Conservation (phyloP, 73 alveolate species). For the Paramecium tetraurelia region DNA sequence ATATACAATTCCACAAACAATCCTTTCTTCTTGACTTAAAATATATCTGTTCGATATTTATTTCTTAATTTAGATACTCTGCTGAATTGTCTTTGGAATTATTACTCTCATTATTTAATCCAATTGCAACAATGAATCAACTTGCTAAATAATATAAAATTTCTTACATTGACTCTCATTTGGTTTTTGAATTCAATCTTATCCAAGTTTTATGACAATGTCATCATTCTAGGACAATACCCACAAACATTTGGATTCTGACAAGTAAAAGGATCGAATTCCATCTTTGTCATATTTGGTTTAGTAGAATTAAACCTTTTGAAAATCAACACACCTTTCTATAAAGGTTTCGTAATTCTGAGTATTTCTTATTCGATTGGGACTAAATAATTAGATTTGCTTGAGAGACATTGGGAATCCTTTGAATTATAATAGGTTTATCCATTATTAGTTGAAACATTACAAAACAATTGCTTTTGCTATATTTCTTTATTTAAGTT, state of each 20-base stretch:
- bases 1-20: not conserved
- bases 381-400: not conserved
- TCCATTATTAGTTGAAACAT: not conserved
- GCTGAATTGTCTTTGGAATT: not conserved
- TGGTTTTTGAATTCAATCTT: conserved; percentile 10
- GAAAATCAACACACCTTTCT: not conserved
- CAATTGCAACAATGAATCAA: not conserved
- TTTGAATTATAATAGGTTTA: not conserved
- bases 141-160: not conserved
- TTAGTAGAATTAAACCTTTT: not conserved
- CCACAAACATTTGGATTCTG: conserved; percentile 23
- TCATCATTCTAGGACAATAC: conserved; percentile 7
- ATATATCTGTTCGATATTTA: not conserved
- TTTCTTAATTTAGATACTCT: not conserved
- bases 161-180: not conserved
- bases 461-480: not conserved
- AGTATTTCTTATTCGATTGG: conserved; percentile 35
- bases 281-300: not conserved
- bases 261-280: conserved; percentile 3
- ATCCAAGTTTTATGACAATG: not conserved
- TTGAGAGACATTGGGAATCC: not conserved
- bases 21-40: not conserved
- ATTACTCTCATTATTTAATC: conserved; percentile 31
- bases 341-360: not conserved
- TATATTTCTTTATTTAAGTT: not conserved